These are phyloP conservation scores for Sugiyamaella grinbergsii DNA, from an alignment of 1,139 yeast genomes.

Conservation along the genomic window DNA sequence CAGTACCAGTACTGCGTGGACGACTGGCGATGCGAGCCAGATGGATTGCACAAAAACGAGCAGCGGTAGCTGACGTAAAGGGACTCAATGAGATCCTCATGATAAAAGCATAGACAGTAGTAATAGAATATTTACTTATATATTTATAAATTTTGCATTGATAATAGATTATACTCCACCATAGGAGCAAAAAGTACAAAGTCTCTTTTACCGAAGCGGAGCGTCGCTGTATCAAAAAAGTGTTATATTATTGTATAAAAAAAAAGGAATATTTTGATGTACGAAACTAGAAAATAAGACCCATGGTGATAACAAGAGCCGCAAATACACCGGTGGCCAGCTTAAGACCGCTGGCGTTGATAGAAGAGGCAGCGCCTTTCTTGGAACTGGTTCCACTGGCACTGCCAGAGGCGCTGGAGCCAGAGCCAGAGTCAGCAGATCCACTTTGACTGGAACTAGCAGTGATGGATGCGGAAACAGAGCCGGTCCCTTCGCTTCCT, in stretches of 20 bases:
- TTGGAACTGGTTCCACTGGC: slow-evolving; percentile 22
- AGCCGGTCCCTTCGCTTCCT: slow-evolving; percentile 36
- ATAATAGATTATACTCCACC: not conserved
- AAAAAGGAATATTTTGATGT: not conserved
- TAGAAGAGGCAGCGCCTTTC: slow-evolving; percentile 24
- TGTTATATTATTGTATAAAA: not conserved
- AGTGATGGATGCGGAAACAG: slow-evolving; percentile 36
- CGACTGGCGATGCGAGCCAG: slow-evolving; percentile 79
- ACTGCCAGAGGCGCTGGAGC: slow-evolving; percentile 26
- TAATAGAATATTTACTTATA: slow-evolving; percentile 5
- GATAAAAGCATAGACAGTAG: slow-evolving; percentile 46
- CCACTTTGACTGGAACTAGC: slow-evolving; percentile 34
- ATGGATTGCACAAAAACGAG: slow-evolving; percentile 86
- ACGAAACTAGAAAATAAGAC: slow-evolving; percentile 6
- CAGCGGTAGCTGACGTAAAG: slow-evolving; percentile 85
- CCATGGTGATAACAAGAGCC: slow-evolving; percentile 23
- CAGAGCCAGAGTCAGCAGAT: slow-evolving; percentile 25
- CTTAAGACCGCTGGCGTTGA: slow-evolving; percentile 25
- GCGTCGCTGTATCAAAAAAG: not conserved
- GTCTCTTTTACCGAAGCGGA: no score
- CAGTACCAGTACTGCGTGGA: slow-evolving; percentile 52
- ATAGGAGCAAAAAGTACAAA: no score
- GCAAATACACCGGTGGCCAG: slow-evolving; percentile 22
- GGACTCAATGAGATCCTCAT: slow-evolving; percentile 90
- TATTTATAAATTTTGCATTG: slow-evolving; percentile 10